Conservation (phyloP, 2,329 filamentous ascomycete genomes). For the Dendryphion nanum region DNA sequence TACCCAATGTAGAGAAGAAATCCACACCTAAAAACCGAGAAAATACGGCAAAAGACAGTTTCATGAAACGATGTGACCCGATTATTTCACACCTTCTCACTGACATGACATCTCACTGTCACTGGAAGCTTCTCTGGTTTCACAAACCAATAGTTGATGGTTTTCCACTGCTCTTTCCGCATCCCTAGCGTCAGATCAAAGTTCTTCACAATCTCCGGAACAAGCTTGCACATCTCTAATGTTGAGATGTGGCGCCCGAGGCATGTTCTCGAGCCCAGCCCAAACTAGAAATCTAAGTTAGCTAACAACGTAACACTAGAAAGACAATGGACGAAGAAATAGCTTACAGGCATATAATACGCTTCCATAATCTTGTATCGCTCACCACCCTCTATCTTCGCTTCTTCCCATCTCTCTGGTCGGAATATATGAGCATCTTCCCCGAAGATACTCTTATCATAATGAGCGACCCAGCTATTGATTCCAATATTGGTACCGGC, state of each 20-base stretch:
- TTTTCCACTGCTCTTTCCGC: slow-evolving; percentile 1
- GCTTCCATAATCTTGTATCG: slow-evolving; percentile 14
- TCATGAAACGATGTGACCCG: no score
- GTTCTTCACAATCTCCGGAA: slow-evolving; percentile 7
- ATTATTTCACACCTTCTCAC: no score
- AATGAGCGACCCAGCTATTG: slow-evolving; percentile 20
- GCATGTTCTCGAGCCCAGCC: slow-evolving; percentile 11
- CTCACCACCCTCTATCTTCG: slow-evolving; percentile 7
- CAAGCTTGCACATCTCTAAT: slow-evolving; percentile 9
- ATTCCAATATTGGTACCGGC: slow-evolving; percentile 20
- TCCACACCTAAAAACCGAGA: no score
- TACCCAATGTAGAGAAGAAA: no score
- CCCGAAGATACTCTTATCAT: slow-evolving; percentile 14
- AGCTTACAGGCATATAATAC: slow-evolving; percentile 16
- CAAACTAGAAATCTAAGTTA: slow-evolving; percentile 10
- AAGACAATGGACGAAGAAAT: neutral
- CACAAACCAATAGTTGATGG: slow-evolving; percentile 5
- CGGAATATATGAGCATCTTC: slow-evolving; percentile 15
- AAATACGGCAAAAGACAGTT: no score
- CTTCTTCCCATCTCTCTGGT: slow-evolving; percentile 19
- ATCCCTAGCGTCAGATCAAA: slow-evolving; percentile 7
- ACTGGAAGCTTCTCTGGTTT: slow-evolving; percentile 2
- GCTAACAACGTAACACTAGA: neutral
- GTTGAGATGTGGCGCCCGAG: slow-evolving; percentile 11
- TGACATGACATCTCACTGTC: neutral